These are phyloP conservation scores for Sordariomycetes sp. DNA, from an alignment of 2,329 filamentous ascomycete genomes.

Conservation along the genomic window DNA sequence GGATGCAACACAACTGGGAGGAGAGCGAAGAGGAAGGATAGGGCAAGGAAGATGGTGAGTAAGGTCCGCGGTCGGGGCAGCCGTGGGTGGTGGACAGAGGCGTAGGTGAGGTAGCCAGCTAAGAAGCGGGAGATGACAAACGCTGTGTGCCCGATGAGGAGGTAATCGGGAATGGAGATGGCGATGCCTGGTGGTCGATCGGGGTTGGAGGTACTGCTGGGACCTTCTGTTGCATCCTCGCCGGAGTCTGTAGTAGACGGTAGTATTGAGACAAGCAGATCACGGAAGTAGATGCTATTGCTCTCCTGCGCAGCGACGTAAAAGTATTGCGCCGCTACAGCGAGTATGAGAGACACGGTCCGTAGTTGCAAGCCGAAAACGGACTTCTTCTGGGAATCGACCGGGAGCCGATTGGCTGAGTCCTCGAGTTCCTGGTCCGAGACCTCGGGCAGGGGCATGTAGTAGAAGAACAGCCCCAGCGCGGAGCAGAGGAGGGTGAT, in stretches of 20 bases:
- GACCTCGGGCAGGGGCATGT: constrained; percentile 56
- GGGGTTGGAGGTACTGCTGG: constrained; percentile 16
- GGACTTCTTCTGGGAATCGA: constrained; percentile 39
- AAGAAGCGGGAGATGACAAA: constrained; percentile 70
- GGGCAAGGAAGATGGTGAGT: constrained; percentile 49
- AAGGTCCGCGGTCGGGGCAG: constrained; percentile 61
- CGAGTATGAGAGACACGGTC: constrained; percentile 55
- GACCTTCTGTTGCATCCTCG: constrained; percentile 13
- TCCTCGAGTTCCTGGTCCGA: constrained; percentile 44
- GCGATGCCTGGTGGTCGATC: constrained; percentile 33
- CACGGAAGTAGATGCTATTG: constrained; percentile 51
- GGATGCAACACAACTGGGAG: constrained; percentile 36
- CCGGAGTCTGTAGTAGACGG: constrained; percentile 16
- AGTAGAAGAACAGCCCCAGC: constrained; percentile 61
- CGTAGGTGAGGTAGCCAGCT: constrained; percentile 54
- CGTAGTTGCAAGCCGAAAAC: constrained; percentile 40
- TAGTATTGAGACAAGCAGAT: constrained; percentile 34
- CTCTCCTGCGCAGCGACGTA: constrained; percentile 69
- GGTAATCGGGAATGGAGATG: constrained; percentile 52
- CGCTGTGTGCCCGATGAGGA: constrained; percentile 61
- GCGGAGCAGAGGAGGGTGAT: constrained; percentile 66
- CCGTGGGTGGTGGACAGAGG: constrained; percentile 35
- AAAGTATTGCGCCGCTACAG: constrained; percentile 66
- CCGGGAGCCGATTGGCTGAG: constrained; percentile 35
- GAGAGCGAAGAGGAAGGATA: constrained; percentile 49